A percentile compares a stretch with the other conserved stretches of the same genome.
These are phyloP conservation scores for Rhexocercosporidium sp. DNA, from an alignment of 2,329 filamentous ascomycete species.

Conservation along the genomic window DNA sequence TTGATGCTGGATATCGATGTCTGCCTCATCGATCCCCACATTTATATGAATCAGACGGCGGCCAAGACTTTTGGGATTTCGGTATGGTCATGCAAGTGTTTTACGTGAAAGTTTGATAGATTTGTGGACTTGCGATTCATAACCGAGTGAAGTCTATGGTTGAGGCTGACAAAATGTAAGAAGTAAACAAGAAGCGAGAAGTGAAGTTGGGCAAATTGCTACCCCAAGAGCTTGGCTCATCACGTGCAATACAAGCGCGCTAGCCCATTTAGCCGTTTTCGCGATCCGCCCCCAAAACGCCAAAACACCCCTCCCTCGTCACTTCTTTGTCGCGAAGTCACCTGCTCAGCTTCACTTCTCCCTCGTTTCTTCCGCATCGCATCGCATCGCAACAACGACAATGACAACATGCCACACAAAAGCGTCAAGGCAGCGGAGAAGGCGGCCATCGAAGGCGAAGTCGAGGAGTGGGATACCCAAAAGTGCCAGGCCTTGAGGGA, in stretches of 20 bases:
- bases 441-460: constrained; percentile 23
- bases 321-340: constrained; percentile 18
- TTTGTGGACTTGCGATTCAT: not conserved
- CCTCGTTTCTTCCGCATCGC: not conserved
- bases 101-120: not conserved
- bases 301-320: not conserved
- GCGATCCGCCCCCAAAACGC: not conserved
- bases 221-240: not conserved
- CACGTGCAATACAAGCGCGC: not conserved
- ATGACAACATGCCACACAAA: constrained; percentile 6
- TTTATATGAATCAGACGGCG: not conserved
- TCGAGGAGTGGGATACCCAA: constrained; percentile 26
- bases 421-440: constrained; percentile 20
- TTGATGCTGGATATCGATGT: not conserved
- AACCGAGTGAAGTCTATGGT: not conserved
- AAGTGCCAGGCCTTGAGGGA: constrained; percentile 18
- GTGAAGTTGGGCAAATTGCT: not conserved
- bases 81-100: no score
- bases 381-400: not conserved
- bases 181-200: not conserved
- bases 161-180: not conserved
- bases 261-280: not conserved
- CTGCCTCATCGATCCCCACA: constrained; percentile 9
- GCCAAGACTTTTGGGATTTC: no score
- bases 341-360: not conserved